Conservation (phyloP, 2,329 filamentous ascomycete species). For the Ceratocystis albifundus region DNA sequence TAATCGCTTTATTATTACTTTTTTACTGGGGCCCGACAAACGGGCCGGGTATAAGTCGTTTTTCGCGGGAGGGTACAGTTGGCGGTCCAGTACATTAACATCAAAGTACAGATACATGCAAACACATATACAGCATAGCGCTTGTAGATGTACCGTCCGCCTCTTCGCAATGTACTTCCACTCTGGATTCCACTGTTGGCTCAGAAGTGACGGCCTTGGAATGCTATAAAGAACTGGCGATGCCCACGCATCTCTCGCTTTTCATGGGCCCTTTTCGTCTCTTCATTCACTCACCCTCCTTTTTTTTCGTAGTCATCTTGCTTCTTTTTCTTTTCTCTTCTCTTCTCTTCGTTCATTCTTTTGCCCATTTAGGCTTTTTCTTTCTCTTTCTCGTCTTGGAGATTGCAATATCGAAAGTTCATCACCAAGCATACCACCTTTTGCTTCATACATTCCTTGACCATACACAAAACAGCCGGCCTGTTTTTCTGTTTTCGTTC, state of each 20-base stretch:
- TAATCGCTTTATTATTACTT: background rate
- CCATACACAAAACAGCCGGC: background rate
- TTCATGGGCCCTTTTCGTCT: background rate
- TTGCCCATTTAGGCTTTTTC: conserved; percentile 16
- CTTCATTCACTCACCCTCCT: background rate
- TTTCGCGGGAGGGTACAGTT: background rate
- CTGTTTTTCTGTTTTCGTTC: background rate
- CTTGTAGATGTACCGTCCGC: background rate
- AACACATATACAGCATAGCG: background rate
- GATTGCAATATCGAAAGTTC: background rate
- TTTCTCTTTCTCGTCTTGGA: background rate
- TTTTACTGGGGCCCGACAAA: background rate
- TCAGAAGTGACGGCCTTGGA: background rate
- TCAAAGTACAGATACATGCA: background rate
- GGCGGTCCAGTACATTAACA: background rate
- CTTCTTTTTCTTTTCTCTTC: conserved; percentile 16
- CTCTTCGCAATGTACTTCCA: background rate
- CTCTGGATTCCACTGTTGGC: background rate
- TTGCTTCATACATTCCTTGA: background rate
- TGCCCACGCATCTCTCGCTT: conserved; percentile 11
- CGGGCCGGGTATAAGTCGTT: background rate
- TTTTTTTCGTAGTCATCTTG: conserved; percentile 14
- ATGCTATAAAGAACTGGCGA: conserved; percentile 19
- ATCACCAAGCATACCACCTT: background rate
- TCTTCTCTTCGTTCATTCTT: background rate